Conservation (phyloP, 768 basidiomycete genomes). For the Mycena rosella region DNA sequence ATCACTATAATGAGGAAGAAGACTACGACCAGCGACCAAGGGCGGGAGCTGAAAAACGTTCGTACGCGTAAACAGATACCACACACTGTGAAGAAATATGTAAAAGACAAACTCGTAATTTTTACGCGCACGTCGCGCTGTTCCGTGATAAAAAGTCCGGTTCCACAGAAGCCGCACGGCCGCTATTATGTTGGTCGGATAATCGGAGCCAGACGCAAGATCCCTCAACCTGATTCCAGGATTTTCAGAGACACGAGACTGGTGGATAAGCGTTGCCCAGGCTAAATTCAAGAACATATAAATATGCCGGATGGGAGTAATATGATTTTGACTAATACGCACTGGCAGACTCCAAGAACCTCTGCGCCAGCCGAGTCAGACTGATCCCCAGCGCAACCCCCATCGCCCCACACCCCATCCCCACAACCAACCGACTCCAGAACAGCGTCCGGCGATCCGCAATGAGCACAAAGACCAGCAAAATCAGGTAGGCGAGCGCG, state of each 20-base stretch:
- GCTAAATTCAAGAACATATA: conserved; percentile 40
- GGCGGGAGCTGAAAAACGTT: conserved; percentile 45
- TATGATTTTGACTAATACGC: conserved; percentile 30
- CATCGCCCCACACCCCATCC: conserved; percentile 49
- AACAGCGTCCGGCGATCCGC: conserved; percentile 50
- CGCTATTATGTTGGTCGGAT: conserved; percentile 45
- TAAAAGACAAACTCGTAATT: conserved; percentile 54
- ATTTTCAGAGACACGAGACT: conserved; percentile 45
- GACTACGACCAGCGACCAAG: conserved; percentile 53
- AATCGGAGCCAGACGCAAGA: conserved; percentile 48
- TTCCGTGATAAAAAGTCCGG: conserved; percentile 48
- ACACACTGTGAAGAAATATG: background rate
- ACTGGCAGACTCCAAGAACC: conserved; percentile 55
- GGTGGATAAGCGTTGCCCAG: conserved; percentile 61
- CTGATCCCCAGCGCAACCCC: conserved; percentile 50
- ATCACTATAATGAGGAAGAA: conserved; percentile 52
- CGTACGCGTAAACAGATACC: background rate
- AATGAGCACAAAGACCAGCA: conserved; percentile 46
- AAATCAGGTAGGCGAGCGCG: conserved; percentile 49
- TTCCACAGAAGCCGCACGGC: conserved; percentile 53
- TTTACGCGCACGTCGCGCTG: conserved; percentile 45
- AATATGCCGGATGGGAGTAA: background rate
- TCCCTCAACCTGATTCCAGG: conserved; percentile 54
- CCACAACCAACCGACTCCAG: conserved; percentile 56
- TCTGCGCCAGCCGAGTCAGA: conserved; percentile 44